These are phyloP conservation scores for Sphaerostilbella broomeana DNA, from an alignment of 2,329 filamentous ascomycete species.

Conservation along the genomic window DNA sequence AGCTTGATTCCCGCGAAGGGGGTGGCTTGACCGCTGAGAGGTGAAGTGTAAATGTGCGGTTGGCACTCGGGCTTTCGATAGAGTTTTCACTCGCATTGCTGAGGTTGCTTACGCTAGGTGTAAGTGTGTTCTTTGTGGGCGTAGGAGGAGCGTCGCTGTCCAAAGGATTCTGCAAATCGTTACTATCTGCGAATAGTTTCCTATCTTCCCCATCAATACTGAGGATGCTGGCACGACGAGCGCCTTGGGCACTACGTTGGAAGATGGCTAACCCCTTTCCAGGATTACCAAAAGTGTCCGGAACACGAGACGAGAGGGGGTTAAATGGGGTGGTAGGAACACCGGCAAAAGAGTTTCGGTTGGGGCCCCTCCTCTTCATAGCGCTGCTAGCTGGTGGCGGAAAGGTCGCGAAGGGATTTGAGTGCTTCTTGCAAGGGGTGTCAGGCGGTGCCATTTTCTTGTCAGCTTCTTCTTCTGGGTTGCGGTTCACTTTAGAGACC, in stretches of 20 bases:
- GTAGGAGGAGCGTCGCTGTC: conserved; percentile 77
- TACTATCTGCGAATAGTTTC: conserved; percentile 34
- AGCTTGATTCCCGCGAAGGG: conserved; percentile 33
- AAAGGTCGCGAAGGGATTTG: conserved; percentile 61
- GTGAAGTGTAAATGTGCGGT: conserved; percentile 36
- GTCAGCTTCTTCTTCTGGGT: conserved; percentile 60
- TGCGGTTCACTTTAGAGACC: conserved; percentile 88
- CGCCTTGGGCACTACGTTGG: conserved; percentile 44
- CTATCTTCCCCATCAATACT: conserved; percentile 75
- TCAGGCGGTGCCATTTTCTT: conserved; percentile 73
- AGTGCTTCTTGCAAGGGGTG: conserved; percentile 88
- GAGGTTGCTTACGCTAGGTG: conserved; percentile 34
- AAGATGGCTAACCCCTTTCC: conserved; percentile 63
- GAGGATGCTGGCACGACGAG: conserved; percentile 62
- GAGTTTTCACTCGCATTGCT: conserved; percentile 33
- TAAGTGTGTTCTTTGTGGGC: conserved; percentile 68
- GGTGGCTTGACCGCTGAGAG: conserved; percentile 35
- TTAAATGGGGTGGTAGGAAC: conserved; percentile 78
- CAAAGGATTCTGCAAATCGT: conserved; percentile 21
- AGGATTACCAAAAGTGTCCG: conserved; percentile 46
- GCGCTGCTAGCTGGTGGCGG: conserved; percentile 53
- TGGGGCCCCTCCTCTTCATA: conserved; percentile 56
- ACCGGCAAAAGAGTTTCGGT: conserved; percentile 62
- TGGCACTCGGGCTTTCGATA: conserved; percentile 42
- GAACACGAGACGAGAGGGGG: conserved; percentile 41